A percentile compares a stretch with the other conserved stretches of the same genome.
Evolutionary conservation across 2,329 filamentous ascomycete species (phyloP).

Genomic region (Fusarium concolor): DNA sequence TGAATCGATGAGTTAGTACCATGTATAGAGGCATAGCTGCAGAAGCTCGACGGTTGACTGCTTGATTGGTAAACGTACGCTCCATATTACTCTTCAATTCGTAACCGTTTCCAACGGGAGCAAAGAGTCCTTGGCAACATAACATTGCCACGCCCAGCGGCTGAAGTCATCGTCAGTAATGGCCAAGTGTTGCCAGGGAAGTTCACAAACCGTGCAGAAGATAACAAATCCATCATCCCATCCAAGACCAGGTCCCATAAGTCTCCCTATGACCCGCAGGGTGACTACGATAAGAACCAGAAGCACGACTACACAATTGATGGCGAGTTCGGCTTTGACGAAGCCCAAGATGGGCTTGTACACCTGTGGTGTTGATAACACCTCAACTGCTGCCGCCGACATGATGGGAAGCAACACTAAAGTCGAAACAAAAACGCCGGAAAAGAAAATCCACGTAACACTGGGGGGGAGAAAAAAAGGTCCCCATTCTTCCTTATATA

Average conservation of each 20-base stretch:
- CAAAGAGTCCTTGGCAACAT: constrained; percentile 45
- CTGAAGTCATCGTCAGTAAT: constrained; percentile 29
- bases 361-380: constrained; percentile 31
- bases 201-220: constrained; percentile 39
- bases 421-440: constrained; percentile 16
- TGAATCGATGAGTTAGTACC: neutral
- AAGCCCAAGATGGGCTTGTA: constrained; percentile 35
- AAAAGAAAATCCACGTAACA: neutral
- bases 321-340: constrained; percentile 46
- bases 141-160: constrained; percentile 45
- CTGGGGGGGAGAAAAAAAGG: neutral
- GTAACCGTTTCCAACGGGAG: constrained; percentile 45
- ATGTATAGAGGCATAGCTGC: neutral
- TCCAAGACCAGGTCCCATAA: constrained; percentile 49
- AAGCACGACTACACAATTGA: constrained; percentile 50
- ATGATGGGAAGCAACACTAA: constrained; percentile 8
- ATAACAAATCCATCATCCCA: constrained; percentile 50
- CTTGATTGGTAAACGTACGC: constrained; percentile 27
- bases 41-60: neutral
- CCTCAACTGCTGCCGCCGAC: constrained; percentile 11
- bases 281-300: constrained; percentile 46
- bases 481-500: constrained; percentile 32
- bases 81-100: constrained; percentile 24
- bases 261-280: constrained; percentile 46
- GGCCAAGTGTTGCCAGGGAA: too few species aligned